Evolutionary conservation across 169 alveolate species (phyloP).

Genomic region (Amoebophrya sp.): DNA sequence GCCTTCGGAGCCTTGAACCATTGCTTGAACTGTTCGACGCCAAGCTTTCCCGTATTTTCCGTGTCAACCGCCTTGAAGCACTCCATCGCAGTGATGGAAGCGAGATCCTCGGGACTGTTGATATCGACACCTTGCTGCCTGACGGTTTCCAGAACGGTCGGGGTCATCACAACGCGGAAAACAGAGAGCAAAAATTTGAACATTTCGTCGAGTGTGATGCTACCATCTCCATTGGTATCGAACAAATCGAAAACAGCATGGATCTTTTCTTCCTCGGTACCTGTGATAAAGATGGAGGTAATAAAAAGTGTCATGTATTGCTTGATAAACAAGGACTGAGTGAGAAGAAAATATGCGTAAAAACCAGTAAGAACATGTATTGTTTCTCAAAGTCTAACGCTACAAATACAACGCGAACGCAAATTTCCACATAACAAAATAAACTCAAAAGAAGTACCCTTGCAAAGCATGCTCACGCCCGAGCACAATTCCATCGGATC

Average conservation of each 20-base stretch:
- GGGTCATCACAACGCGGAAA: constrained; percentile 32
- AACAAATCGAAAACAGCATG: constrained; percentile 20
- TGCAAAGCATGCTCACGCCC: constrained; percentile 26
- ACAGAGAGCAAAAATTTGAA: constrained; percentile 5
- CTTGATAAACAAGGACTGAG: no score
- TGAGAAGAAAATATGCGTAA: no score
- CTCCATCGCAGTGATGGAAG: constrained; percentile 33
- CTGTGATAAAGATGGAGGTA: no score
- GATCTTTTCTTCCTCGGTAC: constrained; percentile 36
- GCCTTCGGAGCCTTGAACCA: no score
- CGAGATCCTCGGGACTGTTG: constrained; percentile 16
- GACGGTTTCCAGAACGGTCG: neutral
- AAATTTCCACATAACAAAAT: no score
- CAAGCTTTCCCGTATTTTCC: neutral
- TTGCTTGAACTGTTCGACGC: neutral
- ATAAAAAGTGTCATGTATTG: no score
- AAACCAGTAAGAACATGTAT: no score
- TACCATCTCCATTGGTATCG: constrained; percentile 31
- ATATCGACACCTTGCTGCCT: neutral
- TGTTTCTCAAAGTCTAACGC: no score
- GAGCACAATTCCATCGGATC: constrained; percentile 35
- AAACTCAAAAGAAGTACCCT: no score
- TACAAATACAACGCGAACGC: no score
- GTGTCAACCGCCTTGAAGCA: neutral
- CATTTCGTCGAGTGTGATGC: constrained; percentile 30